Base-by-base conservation (phyloP, 1,139 yeast genomes). In the Blastobotrys ciferrii region DNA sequence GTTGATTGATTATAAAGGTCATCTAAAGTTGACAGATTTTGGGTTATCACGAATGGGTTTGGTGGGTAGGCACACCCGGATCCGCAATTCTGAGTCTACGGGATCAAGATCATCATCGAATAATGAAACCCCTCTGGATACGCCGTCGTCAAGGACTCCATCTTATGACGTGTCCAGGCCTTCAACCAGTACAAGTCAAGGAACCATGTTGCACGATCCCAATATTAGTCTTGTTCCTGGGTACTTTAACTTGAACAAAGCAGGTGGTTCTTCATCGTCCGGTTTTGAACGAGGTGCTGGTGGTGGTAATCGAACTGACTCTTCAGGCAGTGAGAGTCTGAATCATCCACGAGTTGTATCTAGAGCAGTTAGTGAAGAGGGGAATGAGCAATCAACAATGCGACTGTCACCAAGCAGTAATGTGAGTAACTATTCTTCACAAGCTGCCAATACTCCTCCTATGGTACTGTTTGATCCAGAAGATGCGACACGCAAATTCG, bases 1-100 rank as follows among this genome's bases (percentile, higher is more conserved):
- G 32, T 73, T 94, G 57, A 89, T 94, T 57, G 98, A 91, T 63
- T 74, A 80, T 48, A 72, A 75, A 38, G 99, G 99, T 0, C 98
- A 92, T 69, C 69, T 92, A 56, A 94, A 92, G 65, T 70, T 94
- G 54, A 91, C 97, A 0, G 98, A 94, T 68, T 94, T 94, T 71
- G 99, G 98, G 0, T 74, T 94, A 44, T 87, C 96, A 3, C 73
- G 96, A 63, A 82, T 89, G 74, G 98, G 98, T 19, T 78, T 91
- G 43, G 81, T 88, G 33, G 87, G 91, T 35, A 80, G 98, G 66
- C 96, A 88, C 64, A 74, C 73, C 4, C 42, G 44, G 35, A 28
- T 42, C 15, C 45, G 50, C 18, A 28, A 23, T 7, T 36, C 37
- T 7, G 40, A 31, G n/a, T 32, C 45, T 5, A 20, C 32, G 7